These are phyloP conservation scores for Rosa hybrid DNA, from an alignment of 331 rosid species.

Conservation along the genomic window DNA sequence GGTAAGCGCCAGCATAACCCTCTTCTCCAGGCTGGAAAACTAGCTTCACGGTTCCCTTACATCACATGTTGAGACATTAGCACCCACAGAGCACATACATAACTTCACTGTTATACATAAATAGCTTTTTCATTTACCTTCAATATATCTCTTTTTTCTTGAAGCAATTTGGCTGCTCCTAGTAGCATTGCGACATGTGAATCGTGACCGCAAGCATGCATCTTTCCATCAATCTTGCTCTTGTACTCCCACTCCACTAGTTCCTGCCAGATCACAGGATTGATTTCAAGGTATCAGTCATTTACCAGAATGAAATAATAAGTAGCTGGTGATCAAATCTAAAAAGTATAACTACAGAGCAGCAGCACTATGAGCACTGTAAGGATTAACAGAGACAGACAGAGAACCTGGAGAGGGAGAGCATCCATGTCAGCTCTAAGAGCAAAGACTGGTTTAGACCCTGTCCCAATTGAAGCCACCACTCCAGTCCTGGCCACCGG, in stretches of 20 bases:
- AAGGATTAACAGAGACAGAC: background rate
- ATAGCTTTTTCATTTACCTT: conserved; percentile 28
- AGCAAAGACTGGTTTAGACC: conserved; percentile 31
- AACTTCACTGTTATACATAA: background rate
- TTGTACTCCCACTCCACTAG: conserved; percentile 47
- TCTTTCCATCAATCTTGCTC: conserved; percentile 47
- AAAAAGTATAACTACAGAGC: background rate
- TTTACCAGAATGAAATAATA: background rate
- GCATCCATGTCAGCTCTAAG: conserved; percentile 54
- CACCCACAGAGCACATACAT: background rate
- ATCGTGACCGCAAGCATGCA: conserved; percentile 56
- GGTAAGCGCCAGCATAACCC: conserved; percentile 20
- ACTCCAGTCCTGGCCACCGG: conserved; percentile 45
- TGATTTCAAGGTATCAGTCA: background rate
- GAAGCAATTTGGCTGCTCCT: conserved; percentile 52
- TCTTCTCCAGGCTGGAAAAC: conserved; percentile 32
- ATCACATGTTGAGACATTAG: background rate
- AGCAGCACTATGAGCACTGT: background rate
- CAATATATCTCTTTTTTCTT: conserved; percentile 16
- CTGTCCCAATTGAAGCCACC: conserved; percentile 38
- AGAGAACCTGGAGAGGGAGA: conserved; percentile 42
- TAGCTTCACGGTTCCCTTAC: conserved; percentile 20
- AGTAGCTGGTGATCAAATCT: background rate
- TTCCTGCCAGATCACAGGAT: conserved; percentile 19
- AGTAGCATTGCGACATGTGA: conserved; percentile 52